Percentiles rank a stretch among this genome's conserved stretches.
phyloP scores from a whole-genome alignment of 2,329 filamentous ascomycete species.

The Penicillium sp. region DNA sequence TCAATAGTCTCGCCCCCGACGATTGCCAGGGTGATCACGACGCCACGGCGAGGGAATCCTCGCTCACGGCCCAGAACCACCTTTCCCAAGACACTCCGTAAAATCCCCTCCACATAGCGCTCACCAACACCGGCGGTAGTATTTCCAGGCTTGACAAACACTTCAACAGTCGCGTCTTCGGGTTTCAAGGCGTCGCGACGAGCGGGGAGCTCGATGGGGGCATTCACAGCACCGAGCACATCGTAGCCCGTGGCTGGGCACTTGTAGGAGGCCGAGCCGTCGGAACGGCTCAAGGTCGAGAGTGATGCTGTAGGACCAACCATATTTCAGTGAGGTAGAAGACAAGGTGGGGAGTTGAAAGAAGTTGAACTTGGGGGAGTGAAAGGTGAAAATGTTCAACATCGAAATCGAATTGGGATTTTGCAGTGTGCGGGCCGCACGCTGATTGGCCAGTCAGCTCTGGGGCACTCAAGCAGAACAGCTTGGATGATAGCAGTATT shows the following conservation, averaged over 20 bases:
- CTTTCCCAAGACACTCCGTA: slow-evolving; percentile 42
- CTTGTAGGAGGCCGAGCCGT: slow-evolving; percentile 47
- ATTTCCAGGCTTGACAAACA: slow-evolving; percentile 82
- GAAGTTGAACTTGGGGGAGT: not conserved
- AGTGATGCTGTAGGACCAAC: slow-evolving; percentile 40
- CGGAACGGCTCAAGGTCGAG: slow-evolving; percentile 39
- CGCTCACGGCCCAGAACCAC: slow-evolving; percentile 50
- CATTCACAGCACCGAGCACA: slow-evolving; percentile 85
- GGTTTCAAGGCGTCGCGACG: slow-evolving; percentile 82
- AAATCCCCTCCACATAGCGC: slow-evolving; percentile 73
- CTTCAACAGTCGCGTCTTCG: slow-evolving; percentile 87
- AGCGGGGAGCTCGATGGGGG: slow-evolving; percentile 81
- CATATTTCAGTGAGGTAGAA: slow-evolving; percentile 29
- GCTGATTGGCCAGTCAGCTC: slow-evolving; percentile 20
- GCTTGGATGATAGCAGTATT: too few species aligned
- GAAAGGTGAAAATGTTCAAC: too few species aligned
- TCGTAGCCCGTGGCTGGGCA: slow-evolving; percentile 66
- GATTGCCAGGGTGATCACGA: slow-evolving; percentile 50
- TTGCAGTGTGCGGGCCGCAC: slow-evolving; percentile 18
- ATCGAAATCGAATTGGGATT: not conserved
- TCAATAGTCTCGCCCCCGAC: slow-evolving; percentile 39
- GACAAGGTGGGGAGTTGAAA: slow-evolving; percentile 4
- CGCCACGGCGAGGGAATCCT: slow-evolving; percentile 45
- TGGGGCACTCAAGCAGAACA: not conserved
- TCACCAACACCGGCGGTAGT: slow-evolving; percentile 84